Base-by-base conservation (phyloP, 306 rosid genomes). In the Corylus heterophylla region DNA sequence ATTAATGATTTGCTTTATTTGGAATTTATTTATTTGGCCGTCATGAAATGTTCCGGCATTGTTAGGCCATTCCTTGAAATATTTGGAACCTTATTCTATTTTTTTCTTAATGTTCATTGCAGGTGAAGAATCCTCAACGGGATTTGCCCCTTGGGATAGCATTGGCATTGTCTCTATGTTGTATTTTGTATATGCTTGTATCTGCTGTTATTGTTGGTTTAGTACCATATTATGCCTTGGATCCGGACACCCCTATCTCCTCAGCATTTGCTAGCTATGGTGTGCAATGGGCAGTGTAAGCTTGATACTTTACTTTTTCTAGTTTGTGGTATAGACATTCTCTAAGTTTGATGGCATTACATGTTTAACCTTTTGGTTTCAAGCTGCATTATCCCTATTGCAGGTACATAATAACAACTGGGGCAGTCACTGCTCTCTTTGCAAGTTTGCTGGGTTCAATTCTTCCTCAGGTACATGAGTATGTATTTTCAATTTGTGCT, bases 201-300 rank as follows among this genome's bases (percentile, higher is more conserved):
- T 83, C 96, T 0, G 80, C 84, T 31, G 87, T 91, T 44, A 86
- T 91, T 78, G 91, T 88, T 72, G 93, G 96, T 71, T 83, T 91
- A 76, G 93, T 91, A 56, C 96, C 93, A 17, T 91, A 84, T 80
- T 73, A 86, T 85, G 79, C 74, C 18, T 84, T 91, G 83, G 78
- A 91, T 88, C 90, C 92, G 12, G 92, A 91, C 81, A 91, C 93
- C 39, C 96, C 96, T 62, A 86, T 91, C 78, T 87, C 93, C 74
- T 86, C 89, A 2, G 90, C 90, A 75, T 91, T 91, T 81, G 67
- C 90, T 35, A 83, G 67, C 83, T 83, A 87, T 80, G 92, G 93
- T 56, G 81, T 89, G 84, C 78, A 91, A 25, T 91, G 96, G 96
- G 91, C 96, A 83, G 93, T 84, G 96, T 89, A 89, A 91, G 93